Evolutionary conservation across 1,284 basidiomycete species (phyloP).

Genomic region (Gymnopus androsaceus): DNA sequence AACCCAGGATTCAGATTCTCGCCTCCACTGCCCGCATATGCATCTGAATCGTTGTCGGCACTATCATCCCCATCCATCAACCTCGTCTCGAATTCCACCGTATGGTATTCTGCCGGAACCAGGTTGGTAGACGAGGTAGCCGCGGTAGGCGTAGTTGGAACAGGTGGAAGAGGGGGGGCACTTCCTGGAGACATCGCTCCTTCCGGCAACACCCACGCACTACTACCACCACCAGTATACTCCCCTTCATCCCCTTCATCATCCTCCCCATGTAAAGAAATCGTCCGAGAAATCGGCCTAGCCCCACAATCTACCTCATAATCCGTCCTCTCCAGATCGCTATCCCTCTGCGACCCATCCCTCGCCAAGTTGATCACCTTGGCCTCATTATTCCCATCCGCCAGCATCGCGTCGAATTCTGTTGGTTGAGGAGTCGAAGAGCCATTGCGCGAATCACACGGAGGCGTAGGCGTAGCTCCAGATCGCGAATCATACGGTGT

Average conservation of each 20-base stretch:
- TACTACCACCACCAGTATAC: too few species aligned
- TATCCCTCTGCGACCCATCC: background rate
- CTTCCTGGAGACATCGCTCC: background rate
- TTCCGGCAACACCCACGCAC: too few species aligned
- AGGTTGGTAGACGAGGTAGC: background rate
- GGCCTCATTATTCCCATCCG: background rate
- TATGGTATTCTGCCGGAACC: conserved; percentile 63
- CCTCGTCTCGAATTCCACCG: conserved; percentile 74
- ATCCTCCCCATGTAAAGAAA: background rate
- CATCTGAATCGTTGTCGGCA: conserved; percentile 57
- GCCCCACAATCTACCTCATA: background rate
- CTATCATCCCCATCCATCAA: conserved; percentile 68
- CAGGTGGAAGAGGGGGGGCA: background rate
- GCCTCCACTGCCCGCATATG: background rate
- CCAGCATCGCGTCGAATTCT: background rate
- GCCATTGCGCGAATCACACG: too few species aligned
- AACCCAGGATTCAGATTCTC: conserved; percentile 13
- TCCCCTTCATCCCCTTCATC: too few species aligned
- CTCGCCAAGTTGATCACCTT: background rate
- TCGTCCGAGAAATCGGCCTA: background rate
- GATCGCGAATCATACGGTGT: background rate
- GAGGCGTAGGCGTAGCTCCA: background rate
- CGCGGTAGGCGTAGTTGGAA: background rate
- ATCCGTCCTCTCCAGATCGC: too few species aligned
- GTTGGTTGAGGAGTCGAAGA: background rate